Conservation (phyloP, 129 eudicot genomes). For the Deinandra increscens region DNA sequence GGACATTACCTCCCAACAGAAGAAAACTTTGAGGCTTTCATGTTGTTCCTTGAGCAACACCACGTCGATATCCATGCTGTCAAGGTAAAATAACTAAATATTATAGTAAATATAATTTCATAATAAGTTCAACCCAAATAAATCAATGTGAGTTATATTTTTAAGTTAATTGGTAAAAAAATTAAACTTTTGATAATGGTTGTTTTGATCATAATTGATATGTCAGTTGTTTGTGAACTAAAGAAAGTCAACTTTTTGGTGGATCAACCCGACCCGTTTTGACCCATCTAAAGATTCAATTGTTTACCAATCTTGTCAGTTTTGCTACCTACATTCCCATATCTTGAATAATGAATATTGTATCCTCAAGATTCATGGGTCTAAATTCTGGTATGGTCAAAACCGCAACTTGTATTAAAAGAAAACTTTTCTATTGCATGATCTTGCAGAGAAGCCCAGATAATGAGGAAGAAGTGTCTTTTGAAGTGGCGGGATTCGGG, state of each 20-base stretch:
- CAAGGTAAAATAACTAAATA: slow-evolving; percentile 43
- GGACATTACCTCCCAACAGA: slow-evolving; percentile 94
- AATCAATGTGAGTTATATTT: background rate
- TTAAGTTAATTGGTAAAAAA: background rate
- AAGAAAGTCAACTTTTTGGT: background rate
- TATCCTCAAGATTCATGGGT: background rate
- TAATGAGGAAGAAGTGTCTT: slow-evolving; percentile 44
- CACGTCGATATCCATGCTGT: slow-evolving; percentile 57
- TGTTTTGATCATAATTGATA: background rate
- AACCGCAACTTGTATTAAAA: background rate
- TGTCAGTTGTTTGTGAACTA: background rate
- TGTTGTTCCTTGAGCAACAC: slow-evolving; percentile 63
- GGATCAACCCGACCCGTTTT: background rate
- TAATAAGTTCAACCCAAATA: background rate
- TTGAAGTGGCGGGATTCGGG: slow-evolving; percentile 32
- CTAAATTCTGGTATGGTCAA: background rate
- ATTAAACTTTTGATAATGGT: too few relatives aligned
- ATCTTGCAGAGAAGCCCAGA: slow-evolving; percentile 56
- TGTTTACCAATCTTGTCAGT: background rate
- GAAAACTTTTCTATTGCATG: background rate
- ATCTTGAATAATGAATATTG: background rate
- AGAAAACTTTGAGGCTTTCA: slow-evolving; percentile 79
- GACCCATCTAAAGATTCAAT: background rate
- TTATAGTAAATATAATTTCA: background rate
- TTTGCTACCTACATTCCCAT: too few relatives aligned